phyloP scores from a whole-genome alignment of 352 stramenopile species.

The Phytophthora fragariaefolia region DNA sequence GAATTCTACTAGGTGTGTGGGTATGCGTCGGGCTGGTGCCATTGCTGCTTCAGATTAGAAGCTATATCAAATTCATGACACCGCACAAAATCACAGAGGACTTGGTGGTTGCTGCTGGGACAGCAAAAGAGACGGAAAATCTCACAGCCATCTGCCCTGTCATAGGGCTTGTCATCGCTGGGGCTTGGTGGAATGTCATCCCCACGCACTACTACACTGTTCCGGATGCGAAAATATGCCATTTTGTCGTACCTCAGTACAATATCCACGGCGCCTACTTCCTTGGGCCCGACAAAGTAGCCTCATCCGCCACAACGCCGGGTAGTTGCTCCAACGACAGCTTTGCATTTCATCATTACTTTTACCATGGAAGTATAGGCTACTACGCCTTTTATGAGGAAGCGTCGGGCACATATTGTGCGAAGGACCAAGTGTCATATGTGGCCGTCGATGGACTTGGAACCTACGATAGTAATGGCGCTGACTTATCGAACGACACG shows the following conservation, averaged over 20 bases:
- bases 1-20: neutral
- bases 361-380: constrained; percentile 26
- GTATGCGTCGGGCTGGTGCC: neutral
- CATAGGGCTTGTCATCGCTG: too few relatives aligned
- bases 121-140: too few relatives aligned
- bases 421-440: constrained; percentile 5
- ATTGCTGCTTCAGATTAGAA: neutral
- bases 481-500: constrained; percentile 6
- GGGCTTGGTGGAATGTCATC: too few relatives aligned
- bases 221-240: constrained; percentile 13
- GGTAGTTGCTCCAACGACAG: constrained; percentile 9
- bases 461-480: constrained; percentile 27
- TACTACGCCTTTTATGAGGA: constrained; percentile 27
- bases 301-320: constrained; percentile 9
- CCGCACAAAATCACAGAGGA: neutral
- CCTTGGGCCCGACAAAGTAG: constrained; percentile 5
- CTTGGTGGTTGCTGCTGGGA: too few relatives aligned
- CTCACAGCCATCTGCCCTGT: too few relatives aligned
- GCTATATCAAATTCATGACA: neutral
- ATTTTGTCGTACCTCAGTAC: constrained; percentile 33
- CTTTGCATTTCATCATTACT: constrained; percentile 21
- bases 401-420: constrained; percentile 25
- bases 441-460: constrained; percentile 18
- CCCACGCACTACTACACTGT: constrained; percentile 18
- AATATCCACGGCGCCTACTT: constrained; percentile 27